phyloP scores from a whole-genome alignment of 2,329 filamentous ascomycete genomes.

The Exserohilum turcica region DNA sequence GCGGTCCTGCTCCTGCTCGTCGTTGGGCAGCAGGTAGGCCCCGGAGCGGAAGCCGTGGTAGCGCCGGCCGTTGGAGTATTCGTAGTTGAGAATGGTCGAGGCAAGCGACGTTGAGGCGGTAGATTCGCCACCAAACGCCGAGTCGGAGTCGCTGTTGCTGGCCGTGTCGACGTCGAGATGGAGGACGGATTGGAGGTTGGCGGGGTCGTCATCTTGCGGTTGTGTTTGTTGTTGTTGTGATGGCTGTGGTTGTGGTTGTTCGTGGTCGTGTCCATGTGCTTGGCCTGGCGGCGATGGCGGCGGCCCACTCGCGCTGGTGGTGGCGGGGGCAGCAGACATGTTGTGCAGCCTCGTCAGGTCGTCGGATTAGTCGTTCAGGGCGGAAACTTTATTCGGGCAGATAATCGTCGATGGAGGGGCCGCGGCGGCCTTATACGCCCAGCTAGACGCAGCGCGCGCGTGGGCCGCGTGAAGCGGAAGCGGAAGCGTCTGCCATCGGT shows the following conservation, averaged over 20 bases:
- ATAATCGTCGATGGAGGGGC: not conserved
- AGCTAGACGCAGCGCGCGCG: not conserved
- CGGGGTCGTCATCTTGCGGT: constrained; percentile 2
- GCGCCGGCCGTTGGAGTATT: constrained; percentile 47
- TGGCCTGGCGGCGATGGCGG: not conserved
- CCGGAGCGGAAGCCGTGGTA: constrained; percentile 47
- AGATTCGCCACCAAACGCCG: constrained; percentile 37
- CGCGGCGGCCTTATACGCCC: not conserved
- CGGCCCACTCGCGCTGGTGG: constrained; percentile 14
- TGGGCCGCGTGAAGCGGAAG: not conserved
- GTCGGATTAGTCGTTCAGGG: not conserved
- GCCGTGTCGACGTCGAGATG: constrained; percentile 37
- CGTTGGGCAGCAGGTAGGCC: constrained; percentile 45
- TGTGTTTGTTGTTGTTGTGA: not conserved
- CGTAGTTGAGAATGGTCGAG: constrained; percentile 46
- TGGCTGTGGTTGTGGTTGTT: not conserved
- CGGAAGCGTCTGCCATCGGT: not conserved
- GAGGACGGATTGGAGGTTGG: constrained; percentile 32
- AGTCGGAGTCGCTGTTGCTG: constrained; percentile 37
- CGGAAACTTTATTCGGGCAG: too few species aligned
- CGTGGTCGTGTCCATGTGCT: not conserved
- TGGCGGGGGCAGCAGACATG: constrained; percentile 20
- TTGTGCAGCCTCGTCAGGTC: constrained; percentile 1
- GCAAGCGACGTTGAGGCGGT: constrained; percentile 42
- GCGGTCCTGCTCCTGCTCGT: constrained; percentile 48